These are phyloP conservation scores for Vicia faba DNA, from an alignment of 306 rosid species.

Conservation along the genomic window DNA sequence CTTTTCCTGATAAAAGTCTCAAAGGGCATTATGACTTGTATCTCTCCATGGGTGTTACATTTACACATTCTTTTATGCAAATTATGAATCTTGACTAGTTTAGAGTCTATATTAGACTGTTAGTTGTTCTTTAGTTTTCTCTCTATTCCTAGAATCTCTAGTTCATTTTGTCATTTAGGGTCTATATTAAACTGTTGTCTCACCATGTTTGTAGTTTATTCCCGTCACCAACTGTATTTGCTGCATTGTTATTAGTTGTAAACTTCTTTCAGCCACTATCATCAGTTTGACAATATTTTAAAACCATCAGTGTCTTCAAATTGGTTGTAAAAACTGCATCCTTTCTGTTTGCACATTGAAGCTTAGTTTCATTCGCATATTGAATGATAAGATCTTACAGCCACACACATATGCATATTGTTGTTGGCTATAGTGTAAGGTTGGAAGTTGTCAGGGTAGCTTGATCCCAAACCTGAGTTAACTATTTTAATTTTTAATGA, in stretches of 20 bases:
- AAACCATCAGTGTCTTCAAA: constrained; percentile 15
- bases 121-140: constrained; percentile 5
- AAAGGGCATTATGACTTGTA: neutral
- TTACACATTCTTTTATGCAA: constrained; percentile 6
- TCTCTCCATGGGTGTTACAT: neutral
- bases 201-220: constrained; percentile 14
- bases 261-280: constrained; percentile 10
- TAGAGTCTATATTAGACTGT: neutral
- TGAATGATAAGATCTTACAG: constrained; percentile 4
- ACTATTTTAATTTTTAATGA: constrained; percentile 6
- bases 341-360: neutral
- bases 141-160: constrained; percentile 6
- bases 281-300: neutral
- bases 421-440: constrained; percentile 10
- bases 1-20: neutral
- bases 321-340: constrained; percentile 26
- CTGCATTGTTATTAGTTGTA: constrained; percentile 12
- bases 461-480: constrained; percentile 4
- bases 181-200: too few relatives aligned
- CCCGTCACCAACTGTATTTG: constrained; percentile 5
- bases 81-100: constrained; percentile 11
- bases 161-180: neutral
- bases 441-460: constrained; percentile 19
- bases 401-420: neutral
- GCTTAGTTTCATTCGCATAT: neutral